phyloP scores from a whole-genome alignment of 139 green algal species.

The Chlorella sp. region DNA sequence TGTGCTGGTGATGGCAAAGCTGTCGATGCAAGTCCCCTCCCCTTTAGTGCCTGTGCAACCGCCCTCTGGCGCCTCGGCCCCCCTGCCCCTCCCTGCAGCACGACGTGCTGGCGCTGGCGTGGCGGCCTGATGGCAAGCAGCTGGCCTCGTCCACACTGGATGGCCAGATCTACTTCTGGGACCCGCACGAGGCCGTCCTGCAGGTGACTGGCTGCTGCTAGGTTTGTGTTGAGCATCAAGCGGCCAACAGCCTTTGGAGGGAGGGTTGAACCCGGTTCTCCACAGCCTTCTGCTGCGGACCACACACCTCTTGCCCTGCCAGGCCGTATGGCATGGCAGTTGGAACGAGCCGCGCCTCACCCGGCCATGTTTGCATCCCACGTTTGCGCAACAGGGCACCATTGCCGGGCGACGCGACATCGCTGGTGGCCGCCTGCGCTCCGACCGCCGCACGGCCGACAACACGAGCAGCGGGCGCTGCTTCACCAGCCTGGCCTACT shows the following conservation, averaged over 20 bases:
- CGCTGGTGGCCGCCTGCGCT: conserved; percentile 72
- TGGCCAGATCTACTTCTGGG: conserved; percentile 94
- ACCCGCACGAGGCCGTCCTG: conserved; percentile 84
- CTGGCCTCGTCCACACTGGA: conserved; percentile 91
- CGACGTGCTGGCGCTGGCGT: conserved; percentile 94
- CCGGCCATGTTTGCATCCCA: too few species aligned
- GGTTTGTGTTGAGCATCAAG: too few species aligned
- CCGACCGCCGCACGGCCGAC: conserved; percentile 75
- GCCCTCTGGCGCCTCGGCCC: not conserved
- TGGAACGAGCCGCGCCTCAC: too few species aligned
- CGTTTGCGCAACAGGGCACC: conserved; percentile 54
- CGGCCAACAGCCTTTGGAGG: too few species aligned
- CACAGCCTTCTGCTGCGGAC: too few species aligned
- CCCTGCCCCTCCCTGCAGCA: conserved; percentile 48
- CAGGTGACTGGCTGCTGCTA: conserved; percentile 42
- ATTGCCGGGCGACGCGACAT: conserved; percentile 94
- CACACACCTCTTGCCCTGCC: too few species aligned
- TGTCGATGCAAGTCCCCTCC: too few species aligned
- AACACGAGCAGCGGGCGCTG: conserved; percentile 75
- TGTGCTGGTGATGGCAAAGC: too few species aligned
- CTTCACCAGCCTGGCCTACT: conserved; percentile 93
- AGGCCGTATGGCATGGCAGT: too few species aligned
- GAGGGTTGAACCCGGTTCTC: too few species aligned
- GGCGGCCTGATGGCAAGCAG: conserved; percentile 89
- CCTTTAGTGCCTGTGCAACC: too few species aligned